Percentiles rank a stretch among this genome's conserved stretches.
Conservation (phyloP, 75 land plant genomes). For the Sequoia sempervirens region DNA sequence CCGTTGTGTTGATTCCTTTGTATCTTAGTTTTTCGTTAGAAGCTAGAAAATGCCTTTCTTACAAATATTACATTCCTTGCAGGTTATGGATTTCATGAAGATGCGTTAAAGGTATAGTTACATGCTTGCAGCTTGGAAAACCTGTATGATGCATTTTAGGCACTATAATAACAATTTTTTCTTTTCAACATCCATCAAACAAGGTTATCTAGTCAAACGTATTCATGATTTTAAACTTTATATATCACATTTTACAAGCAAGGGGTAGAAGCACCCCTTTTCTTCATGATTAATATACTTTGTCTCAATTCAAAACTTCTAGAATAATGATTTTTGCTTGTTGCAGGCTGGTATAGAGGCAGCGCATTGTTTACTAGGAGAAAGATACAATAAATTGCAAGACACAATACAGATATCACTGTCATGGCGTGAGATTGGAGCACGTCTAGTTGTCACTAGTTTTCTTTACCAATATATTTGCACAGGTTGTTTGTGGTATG, state of each 20-base stretch:
- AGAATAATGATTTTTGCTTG: background rate
- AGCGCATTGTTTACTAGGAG: constrained; percentile 61
- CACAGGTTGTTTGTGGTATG: constrained; percentile 50
- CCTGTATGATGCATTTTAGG: background rate
- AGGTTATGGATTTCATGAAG: constrained; percentile 98
- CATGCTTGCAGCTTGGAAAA: background rate
- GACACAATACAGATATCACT: constrained; percentile 63
- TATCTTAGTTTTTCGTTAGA: background rate
- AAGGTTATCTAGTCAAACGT: background rate
- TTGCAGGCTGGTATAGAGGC: constrained; percentile 74
- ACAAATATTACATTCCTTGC: constrained; percentile 6
- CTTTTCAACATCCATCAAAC: background rate
- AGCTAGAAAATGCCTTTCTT: background rate
- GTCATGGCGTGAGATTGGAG: constrained; percentile 55
- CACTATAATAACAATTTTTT: background rate
- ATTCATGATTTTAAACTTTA: background rate
- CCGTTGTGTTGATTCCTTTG: background rate
- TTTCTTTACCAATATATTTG: constrained; percentile 54
- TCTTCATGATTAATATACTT: background rate
- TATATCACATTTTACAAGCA: background rate
- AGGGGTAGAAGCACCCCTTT: background rate
- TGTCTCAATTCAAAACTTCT: background rate
- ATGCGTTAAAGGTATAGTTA: constrained; percentile 81
- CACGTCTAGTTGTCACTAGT: constrained; percentile 52
- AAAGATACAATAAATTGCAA: constrained; percentile 20